These are phyloP conservation scores for Ogataea trehaloabstinens DNA, from an alignment of 805 yeast species.

Conservation along the genomic window DNA sequence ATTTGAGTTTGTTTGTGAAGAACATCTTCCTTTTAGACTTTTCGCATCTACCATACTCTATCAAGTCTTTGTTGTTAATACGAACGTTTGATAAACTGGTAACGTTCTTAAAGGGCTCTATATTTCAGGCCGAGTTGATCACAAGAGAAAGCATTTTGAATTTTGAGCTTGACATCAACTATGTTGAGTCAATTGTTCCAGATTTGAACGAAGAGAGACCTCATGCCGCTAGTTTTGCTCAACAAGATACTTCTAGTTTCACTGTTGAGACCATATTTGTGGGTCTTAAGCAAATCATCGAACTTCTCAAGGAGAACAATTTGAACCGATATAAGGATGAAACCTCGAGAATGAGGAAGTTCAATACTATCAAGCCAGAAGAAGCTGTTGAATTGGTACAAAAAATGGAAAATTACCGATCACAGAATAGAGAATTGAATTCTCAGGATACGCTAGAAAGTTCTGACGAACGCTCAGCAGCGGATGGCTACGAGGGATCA, in stretches of 20 bases:
- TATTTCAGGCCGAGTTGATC: constrained; percentile 54
- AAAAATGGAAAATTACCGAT: constrained; percentile 42
- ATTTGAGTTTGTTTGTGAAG: constrained; percentile 80
- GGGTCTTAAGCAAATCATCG: constrained; percentile 77
- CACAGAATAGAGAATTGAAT: constrained; percentile 13
- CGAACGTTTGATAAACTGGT: constrained; percentile 86
- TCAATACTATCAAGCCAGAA: constrained; percentile 71
- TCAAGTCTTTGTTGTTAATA: constrained; percentile 76
- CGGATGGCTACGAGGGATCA: constrained; percentile 14
- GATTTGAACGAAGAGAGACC: constrained; percentile 29
- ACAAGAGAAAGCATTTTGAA: constrained; percentile 64
- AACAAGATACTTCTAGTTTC: constrained; percentile 28
- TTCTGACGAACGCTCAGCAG: background rate
- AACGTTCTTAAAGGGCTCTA: constrained; percentile 58
- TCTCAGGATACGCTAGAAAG: constrained; percentile 6
- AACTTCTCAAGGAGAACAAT: constrained; percentile 62
- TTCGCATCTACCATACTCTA: constrained; percentile 73
- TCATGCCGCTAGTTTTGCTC: constrained; percentile 16
- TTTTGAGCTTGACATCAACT: constrained; percentile 77
- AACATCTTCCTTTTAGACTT: constrained; percentile 84
- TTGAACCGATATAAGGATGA: constrained; percentile 62
- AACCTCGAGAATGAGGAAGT: constrained; percentile 57
- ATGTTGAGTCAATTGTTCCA: constrained; percentile 59
- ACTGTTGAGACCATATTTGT: constrained; percentile 71
- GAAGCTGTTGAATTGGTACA: constrained; percentile 61